Evolutionary conservation across 352 stramenopile species (phyloP), one percentile per base, ranked within the genome.

Genomic region (Phytophthora capsici): DNA sequence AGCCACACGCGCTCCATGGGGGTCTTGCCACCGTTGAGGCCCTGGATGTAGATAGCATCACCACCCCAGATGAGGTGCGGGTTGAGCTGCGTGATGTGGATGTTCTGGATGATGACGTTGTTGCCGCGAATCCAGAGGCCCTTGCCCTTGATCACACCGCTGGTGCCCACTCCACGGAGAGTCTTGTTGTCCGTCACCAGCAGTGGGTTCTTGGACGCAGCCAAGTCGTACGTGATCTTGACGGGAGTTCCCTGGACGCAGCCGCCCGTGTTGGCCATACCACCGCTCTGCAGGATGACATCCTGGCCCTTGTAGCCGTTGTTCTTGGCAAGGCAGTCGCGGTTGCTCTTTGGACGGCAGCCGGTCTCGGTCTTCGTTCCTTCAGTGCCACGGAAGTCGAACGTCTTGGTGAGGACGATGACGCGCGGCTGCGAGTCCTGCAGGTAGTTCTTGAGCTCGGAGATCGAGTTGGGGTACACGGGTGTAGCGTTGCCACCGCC

Each of bases 221-320:
- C 67, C 2, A 62, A 26, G 28, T 75, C 67, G 51, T 75, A 75
- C 37, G 71, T 63, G 43, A 83, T 69, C 14, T 59, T 71, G 36
- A 84, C 65, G 10, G 26, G 20, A 7, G 52, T 69, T 23, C 74
- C 78, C n/a, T 88, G 53, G 1, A 65, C 59, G 47, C 77, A 86
- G 8, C 78, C 80, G 9, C 80, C 76, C 1, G 76, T 86, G 62
- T 80, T 86, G 53, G 60, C 53, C 68, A 84, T 85, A 38, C 69
- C 73, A 19, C 77, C 77, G 20, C 62, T 73, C 55, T 83, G 71
- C 17, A 88, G 57, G 55, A 88, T 88, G 43, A 83, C 72, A 6
- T 89, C 73, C 44, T 89, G 80, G 26, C 71, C 69, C 57, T 84
- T 74, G 65, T 74, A 69, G 54, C 73, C 78, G 50, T 89, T 83